These are phyloP conservation scores for Dioscorea alata DNA, from an alignment of 106 monocot species.

Conservation along the genomic window DNA sequence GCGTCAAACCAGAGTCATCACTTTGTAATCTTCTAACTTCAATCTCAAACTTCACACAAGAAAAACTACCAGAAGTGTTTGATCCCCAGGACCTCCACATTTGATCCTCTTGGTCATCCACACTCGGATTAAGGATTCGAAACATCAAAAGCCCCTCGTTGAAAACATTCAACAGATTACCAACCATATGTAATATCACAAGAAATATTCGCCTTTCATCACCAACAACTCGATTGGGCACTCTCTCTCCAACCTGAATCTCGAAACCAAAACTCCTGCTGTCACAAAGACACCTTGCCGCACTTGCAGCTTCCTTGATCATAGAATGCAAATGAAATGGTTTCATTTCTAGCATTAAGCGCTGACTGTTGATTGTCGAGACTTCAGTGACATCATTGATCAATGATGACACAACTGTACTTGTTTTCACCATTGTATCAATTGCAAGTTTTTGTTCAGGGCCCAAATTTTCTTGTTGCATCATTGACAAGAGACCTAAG, in stretches of 20 bases:
- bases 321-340: conserved; percentile 25
- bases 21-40: conserved; percentile 12
- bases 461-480: conserved; percentile 26
- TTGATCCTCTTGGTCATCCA: conserved; percentile 6
- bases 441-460: conserved; percentile 33
- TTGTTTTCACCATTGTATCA: conserved; percentile 29
- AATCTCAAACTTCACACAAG: conserved; percentile 36
- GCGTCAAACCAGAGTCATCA: neutral
- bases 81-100: conserved; percentile 26
- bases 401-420: conserved; percentile 26
- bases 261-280: conserved; percentile 20
- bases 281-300: conserved; percentile 33
- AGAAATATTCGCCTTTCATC: conserved; percentile 46
- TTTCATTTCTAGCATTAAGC: conserved; percentile 18
- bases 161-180: conserved; percentile 17
- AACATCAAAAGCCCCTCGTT: conserved; percentile 26
- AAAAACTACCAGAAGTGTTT: conserved; percentile 2
- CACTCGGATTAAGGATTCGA: conserved; percentile 1
- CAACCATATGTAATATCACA: conserved; percentile 33
- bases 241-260: conserved; percentile 16
- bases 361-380: conserved; percentile 7
- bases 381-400: conserved; percentile 32
- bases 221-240: conserved; percentile 33
- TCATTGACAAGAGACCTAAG: conserved; percentile 26
- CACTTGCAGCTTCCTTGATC: conserved; percentile 31